A percentile compares a stretch with the other conserved stretches of the same genome.
Conservation (phyloP, 768 basidiomycete genomes). For the Pilatotrama ljubarskyi region DNA sequence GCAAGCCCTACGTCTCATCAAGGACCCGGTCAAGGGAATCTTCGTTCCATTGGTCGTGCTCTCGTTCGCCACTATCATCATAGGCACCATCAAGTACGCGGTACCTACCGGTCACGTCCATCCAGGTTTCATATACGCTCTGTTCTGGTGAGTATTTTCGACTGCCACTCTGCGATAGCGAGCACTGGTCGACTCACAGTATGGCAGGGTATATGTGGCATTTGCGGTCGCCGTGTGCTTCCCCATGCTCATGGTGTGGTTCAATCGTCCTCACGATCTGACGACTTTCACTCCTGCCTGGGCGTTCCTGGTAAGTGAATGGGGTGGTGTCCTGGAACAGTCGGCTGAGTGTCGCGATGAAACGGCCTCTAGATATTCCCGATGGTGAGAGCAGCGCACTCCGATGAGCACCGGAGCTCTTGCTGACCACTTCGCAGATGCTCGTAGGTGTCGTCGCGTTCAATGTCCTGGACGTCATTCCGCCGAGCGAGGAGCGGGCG, state of each 20-base stretch:
- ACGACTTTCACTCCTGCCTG: conserved; percentile 39
- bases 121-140: conserved; percentile 38
- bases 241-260: conserved; percentile 53
- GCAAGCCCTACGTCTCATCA: conserved; percentile 43
- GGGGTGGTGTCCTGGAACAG: neutral
- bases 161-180: neutral
- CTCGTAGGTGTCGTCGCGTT: conserved; percentile 49
- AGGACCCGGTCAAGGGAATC: conserved; percentile 46
- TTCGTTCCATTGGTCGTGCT: conserved; percentile 45
- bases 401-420: neutral
- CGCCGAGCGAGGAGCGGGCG: conserved; percentile 36
- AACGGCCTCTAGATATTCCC: conserved; percentile 34
- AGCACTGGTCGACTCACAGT: neutral
- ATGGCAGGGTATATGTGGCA: conserved; percentile 43
- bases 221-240: conserved; percentile 41
- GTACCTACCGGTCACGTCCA: conserved; percentile 39
- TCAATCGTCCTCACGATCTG: conserved; percentile 47
- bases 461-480: conserved; percentile 42
- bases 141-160: conserved; percentile 42
- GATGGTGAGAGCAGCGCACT: conserved; percentile 23
- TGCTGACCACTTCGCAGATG: conserved; percentile 36
- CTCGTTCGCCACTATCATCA: conserved; percentile 52
- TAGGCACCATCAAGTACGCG: conserved; percentile 48
- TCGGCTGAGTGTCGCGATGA: neutral
- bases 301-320: conserved; percentile 38